Evolutionary conservation across 2,329 filamentous ascomycete species (phyloP).

Genomic region (Tothia fuscella): DNA sequence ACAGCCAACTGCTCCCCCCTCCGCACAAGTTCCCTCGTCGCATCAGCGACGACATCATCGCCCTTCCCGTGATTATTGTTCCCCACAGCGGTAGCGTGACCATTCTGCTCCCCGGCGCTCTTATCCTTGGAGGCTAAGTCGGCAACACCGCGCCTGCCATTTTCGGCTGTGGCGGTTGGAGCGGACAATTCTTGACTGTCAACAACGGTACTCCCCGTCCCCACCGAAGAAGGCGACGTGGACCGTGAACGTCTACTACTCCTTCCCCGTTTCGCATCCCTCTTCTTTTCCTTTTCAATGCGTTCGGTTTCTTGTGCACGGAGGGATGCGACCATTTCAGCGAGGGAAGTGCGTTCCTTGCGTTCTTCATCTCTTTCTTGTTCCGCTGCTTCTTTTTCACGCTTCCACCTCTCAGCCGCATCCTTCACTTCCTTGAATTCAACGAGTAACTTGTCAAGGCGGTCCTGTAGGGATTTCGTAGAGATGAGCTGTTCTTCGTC

Average conservation of each 20-base stretch:
- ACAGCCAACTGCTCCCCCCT: constrained; percentile 34
- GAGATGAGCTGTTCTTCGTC: constrained; percentile 23
- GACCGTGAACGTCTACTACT: constrained; percentile 6
- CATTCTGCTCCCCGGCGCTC: not conserved
- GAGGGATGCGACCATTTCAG: constrained; percentile 79
- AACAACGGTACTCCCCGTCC: not conserved
- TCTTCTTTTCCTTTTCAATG: constrained; percentile 15
- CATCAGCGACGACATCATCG: constrained; percentile 1
- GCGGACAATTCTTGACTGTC: constrained; percentile 1
- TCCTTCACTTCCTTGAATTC: constrained; percentile 74
- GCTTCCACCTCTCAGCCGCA: constrained; percentile 66
- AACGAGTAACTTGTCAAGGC: constrained; percentile 61
- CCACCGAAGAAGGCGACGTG: not conserved
- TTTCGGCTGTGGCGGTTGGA: not conserved
- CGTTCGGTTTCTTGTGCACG: constrained; percentile 52
- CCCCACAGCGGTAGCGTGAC: not conserved
- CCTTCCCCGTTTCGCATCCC: constrained; percentile 1
- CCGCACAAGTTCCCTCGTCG: constrained; percentile 19
- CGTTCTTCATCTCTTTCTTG: constrained; percentile 59
- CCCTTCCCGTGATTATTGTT: not conserved
- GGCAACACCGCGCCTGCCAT: not conserved
- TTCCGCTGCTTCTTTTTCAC: constrained; percentile 70
- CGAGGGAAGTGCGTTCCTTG: constrained; percentile 59
- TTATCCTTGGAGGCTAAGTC: not conserved
- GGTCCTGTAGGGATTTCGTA: constrained; percentile 46